Evolutionary conservation across 139 green algal species (phyloP).

Genomic region (Chlamydomonas asymmetrica): DNA sequence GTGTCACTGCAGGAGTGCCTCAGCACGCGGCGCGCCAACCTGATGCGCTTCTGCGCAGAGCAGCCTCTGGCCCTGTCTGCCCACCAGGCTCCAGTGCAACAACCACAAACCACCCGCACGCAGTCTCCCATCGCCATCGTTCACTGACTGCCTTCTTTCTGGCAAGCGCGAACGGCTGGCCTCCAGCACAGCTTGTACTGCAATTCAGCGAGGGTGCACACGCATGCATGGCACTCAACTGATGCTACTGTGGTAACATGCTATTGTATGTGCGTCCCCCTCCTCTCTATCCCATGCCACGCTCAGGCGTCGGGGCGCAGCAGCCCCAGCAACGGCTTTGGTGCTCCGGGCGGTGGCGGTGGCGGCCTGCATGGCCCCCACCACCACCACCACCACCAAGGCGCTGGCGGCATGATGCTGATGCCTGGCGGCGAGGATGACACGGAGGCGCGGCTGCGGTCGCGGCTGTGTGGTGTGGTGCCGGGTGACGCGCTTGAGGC

Average conservation of each 20-base stretch:
- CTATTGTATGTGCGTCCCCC: background rate
- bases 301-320: background rate
- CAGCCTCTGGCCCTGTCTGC: background rate
- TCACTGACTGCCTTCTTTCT: too few relatives aligned
- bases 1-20: constrained; percentile 15
- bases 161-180: too few relatives aligned
- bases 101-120: too few relatives aligned
- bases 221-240: background rate
- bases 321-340: background rate
- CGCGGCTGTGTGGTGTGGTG: constrained; percentile 11
- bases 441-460: constrained; percentile 3
- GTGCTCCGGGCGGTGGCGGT: background rate
- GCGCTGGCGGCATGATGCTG: too few relatives aligned
- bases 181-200: background rate
- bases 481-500: background rate
- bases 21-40: background rate
- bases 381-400: too few relatives aligned
- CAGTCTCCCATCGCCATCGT: too few relatives aligned
- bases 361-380: background rate
- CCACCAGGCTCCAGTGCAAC: too few relatives aligned
- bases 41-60: constrained; percentile 3
- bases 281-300: background rate
- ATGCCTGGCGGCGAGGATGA: background rate
- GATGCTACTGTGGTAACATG: background rate
- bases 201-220: background rate